Evolutionary conservation across 306 rosid species (phyloP).

Genomic region (Astragalus glycyphyllos): DNA sequence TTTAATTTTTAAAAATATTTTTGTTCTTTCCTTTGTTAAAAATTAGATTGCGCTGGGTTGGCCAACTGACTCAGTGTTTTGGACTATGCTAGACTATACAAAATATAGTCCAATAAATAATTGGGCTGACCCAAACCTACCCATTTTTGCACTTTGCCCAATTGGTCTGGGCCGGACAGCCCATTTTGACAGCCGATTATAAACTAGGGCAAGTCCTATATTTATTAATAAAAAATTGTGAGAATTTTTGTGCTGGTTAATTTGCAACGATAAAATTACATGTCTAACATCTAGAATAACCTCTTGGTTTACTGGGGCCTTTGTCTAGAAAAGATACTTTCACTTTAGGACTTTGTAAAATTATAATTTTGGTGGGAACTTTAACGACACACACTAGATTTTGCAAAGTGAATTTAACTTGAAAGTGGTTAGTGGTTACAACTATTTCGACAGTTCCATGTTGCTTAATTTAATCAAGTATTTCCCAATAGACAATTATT

Average conservation of each 20-base stretch:
- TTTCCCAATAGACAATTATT: slow-evolving; percentile 35
- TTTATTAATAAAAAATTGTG: background rate
- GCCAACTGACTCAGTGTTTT: no score
- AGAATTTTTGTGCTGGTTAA: slow-evolving; percentile 4
- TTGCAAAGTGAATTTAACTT: slow-evolving; percentile 32
- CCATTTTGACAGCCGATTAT: no score
- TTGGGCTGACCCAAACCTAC: no score
- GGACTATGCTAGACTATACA: no score
- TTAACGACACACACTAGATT: slow-evolving; percentile 43
- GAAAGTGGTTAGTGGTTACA: slow-evolving; percentile 40
- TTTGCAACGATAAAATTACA: slow-evolving; percentile 9
- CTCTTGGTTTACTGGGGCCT: slow-evolving; percentile 27
- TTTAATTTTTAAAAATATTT: no score
- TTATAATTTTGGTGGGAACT: slow-evolving; percentile 41
- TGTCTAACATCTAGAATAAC: slow-evolving; percentile 23
- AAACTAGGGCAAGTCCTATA: no score
- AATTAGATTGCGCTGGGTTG: no score
- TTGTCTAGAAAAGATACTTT: slow-evolving; percentile 10
- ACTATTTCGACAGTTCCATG: slow-evolving; percentile 47
- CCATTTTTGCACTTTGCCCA: no score
- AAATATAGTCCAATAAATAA: no score
- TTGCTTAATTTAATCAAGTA: slow-evolving; percentile 39
- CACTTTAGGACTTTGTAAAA: slow-evolving; percentile 11
- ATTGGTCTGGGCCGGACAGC: no score
- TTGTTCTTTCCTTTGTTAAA: no score